Conservation (phyloP, 2,329 filamentous ascomycete species). For the Ascochyta rabiei region DNA sequence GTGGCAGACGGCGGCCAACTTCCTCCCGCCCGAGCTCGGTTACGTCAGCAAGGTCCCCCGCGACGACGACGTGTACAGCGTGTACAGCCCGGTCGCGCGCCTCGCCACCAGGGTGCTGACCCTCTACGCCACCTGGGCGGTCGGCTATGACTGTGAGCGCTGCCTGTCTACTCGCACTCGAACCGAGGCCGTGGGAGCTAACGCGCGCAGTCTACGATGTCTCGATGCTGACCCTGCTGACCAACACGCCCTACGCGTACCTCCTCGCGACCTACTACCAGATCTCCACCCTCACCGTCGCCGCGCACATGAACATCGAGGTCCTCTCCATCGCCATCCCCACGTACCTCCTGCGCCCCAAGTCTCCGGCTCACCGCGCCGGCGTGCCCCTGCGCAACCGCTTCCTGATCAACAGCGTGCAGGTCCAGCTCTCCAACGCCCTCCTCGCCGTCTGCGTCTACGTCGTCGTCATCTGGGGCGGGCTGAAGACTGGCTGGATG, state of each 20-base stretch:
- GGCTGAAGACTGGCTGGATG: constrained; percentile 69
- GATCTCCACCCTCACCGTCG: constrained; percentile 65
- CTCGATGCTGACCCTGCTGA: constrained; percentile 61
- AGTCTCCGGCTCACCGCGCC: constrained; percentile 67
- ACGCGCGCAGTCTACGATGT: constrained; percentile 48
- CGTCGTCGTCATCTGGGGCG: constrained; percentile 71
- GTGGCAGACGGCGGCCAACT: constrained; percentile 66
- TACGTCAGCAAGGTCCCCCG: constrained; percentile 66
- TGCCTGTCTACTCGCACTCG: no score
- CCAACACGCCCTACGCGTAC: constrained; percentile 76
- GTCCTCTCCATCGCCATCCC: constrained; percentile 72
- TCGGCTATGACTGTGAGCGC: constrained; percentile 71
- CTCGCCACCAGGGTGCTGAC: constrained; percentile 67
- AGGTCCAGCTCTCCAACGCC: constrained; percentile 62
- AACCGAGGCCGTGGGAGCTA: not conserved
- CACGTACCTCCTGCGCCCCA: constrained; percentile 74
- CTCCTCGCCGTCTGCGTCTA: constrained; percentile 76
- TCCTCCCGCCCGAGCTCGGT: constrained; percentile 70
- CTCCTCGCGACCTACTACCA: constrained; percentile 80
- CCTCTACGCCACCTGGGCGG: constrained; percentile 74
- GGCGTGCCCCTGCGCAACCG: constrained; percentile 54
- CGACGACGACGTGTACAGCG: constrained; percentile 64
- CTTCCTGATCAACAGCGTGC: constrained; percentile 47
- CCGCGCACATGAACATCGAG: constrained; percentile 70
- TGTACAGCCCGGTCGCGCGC: constrained; percentile 55